Percentiles rank a stretch among this genome's conserved stretches.
Evolutionary conservation across 352 stramenopile species (phyloP).

Genomic region (Elongisporangium anandrum): DNA sequence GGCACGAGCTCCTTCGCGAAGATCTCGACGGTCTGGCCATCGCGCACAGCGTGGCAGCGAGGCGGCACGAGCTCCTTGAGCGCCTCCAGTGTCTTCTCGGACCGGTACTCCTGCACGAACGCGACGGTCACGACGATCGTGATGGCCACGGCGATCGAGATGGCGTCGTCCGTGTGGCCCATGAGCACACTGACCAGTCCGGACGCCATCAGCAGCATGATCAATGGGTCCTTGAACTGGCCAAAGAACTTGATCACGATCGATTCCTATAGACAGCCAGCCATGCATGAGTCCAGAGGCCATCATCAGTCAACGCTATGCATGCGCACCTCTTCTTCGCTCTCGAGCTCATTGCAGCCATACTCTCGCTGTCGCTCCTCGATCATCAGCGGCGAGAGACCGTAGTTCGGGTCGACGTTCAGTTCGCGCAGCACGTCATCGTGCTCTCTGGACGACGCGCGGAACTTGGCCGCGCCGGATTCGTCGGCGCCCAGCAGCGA

Average conservation of each 20-base stretch:
- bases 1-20: constrained; percentile 74
- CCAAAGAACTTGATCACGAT: constrained; percentile 90
- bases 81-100: constrained; percentile 82
- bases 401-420: constrained; percentile 59
- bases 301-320: too few relatives aligned
- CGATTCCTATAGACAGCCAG: constrained; percentile 45
- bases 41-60: constrained; percentile 57
- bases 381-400: constrained; percentile 47
- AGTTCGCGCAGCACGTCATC: constrained; percentile 65
- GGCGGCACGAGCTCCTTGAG: constrained; percentile 79
- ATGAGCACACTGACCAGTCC: constrained; percentile 89
- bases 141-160: constrained; percentile 94
- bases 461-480: background rate
- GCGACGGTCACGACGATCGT: constrained; percentile 97
- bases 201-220: constrained; percentile 93
- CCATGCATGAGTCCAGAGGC: too few relatives aligned
- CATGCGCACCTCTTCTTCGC: constrained; percentile 40
- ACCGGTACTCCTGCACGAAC: constrained; percentile 89
- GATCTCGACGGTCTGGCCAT: constrained; percentile 54
- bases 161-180: constrained; percentile 93
- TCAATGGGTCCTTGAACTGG: constrained; percentile 97
- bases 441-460: constrained; percentile 33
- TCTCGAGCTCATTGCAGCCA: constrained; percentile 67
- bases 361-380: constrained; percentile 62
- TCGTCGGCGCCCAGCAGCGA: constrained; percentile 1